Base-by-base conservation (phyloP, 1,284 basidiomycete species). In the Ustilago bromivora region DNA sequence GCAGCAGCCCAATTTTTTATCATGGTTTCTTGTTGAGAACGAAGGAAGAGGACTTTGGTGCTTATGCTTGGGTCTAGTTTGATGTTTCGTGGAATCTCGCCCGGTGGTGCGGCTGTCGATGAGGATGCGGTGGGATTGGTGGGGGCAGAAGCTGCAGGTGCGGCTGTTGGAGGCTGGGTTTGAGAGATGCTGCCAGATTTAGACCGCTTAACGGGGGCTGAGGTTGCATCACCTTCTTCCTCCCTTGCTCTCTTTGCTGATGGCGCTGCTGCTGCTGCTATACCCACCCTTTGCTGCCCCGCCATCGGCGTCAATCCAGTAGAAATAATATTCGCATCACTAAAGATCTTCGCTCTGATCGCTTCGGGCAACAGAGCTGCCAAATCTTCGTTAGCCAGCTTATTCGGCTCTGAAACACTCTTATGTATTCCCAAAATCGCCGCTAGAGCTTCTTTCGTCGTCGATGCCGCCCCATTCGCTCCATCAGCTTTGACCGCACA, bases 21-120 rank as follows among this genome's bases (percentile, higher is more conserved):
- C 82, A 83, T 83, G 43, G 68, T 65, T 35, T 78, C 74, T 23
- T 79, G 80, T 62, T 82, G 82, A 17, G 80, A 76, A 36, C 78
- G 76, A 2, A 83, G 59, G 68, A 82, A 75, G 17, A 78, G 28
- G 6, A 83, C 56, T 40, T 82, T 82, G 57, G 71, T 79, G 57
- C 66, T 61, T 35, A 68, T 34, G 56, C 57, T 57, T 0, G 68
- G 71, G 34, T 82, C 78, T 49, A 69, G 71, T 52, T 66, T 82
- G 57, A 75, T 58, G 52, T 65, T 69, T 19, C 66, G 64, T 28
- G 65, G 65, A 2, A 66, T 34, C 2, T 69, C 61, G 10, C 35
- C 13, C 12, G 61, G 23, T 19, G 60, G 28, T 12, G 56, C 36
- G 5, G 40, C 35, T n/a, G 58, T 38, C 9, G 57, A 17, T n/a